Base-by-base conservation (phyloP, 495 filamentous ascomycete genomes). In the Penicillium psychrofluorescens region DNA sequence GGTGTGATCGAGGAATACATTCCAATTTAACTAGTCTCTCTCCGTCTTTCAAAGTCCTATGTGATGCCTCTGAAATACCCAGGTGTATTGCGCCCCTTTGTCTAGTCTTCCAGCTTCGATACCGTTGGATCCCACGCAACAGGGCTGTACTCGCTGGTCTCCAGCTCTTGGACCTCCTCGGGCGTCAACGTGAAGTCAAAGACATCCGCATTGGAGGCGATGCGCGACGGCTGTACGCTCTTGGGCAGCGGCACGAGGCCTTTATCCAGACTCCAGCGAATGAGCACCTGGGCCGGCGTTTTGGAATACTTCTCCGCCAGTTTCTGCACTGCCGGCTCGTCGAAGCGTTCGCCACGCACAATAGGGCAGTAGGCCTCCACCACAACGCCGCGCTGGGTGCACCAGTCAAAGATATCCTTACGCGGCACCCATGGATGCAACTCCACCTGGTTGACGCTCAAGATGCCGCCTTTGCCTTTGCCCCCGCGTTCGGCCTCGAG, bases 191-290 rank as follows among this genome's bases (percentile, higher is more conserved):
- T 75, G 61, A 92, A 91, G 54, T 83, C 83, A 60, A 77, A 91
- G 0, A 90, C 65, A 8, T 78, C 62, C 0, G 78, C 70, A 53
- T 91, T 91, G 51, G 81, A 79, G 32, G 43, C 35, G 47, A 92
- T 91, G 11, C 87, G 67, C 16, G 64, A 68, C 3, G 72, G 64
- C 0, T 77, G 88, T 0, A 81, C 83, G 32, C 82, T 88, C 68
- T 91, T 91, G 5, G 87, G 85, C 16, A 92, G 73, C 28, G 85
- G 83, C 12, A 89, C 70, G 37, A 79, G 77, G 0, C 54, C 54
- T 39, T 55, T 53, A 38, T 56, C 53, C 53, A 84, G 54, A 48
- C 78, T 80, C 83, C 82, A 84, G 22, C 79, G 63, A 12, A 86
- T 59, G 55, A 86, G 56, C 29, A 87, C 55, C 56, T 86, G 83